Evolutionary conservation across 2,329 filamentous ascomycete genomes (phyloP).

Genomic region (Monilinia fructigena): DNA sequence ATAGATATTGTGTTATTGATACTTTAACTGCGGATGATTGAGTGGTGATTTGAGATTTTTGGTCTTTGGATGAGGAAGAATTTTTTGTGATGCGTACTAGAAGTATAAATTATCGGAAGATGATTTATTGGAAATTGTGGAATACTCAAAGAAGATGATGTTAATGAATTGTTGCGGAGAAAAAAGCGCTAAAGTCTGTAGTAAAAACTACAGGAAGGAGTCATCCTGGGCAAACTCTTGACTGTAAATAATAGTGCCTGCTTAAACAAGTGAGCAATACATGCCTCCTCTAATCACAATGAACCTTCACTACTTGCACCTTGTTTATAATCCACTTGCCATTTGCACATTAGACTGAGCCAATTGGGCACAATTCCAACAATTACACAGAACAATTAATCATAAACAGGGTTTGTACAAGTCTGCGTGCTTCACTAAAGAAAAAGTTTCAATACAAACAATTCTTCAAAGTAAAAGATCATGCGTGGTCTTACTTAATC

Average conservation of each 20-base stretch:
- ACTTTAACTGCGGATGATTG: no score
- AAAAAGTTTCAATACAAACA: no score
- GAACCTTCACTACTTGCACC: no score
- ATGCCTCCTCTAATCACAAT: accelerated
- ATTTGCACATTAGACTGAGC: background rate
- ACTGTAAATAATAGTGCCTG: no score
- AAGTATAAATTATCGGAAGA: background rate
- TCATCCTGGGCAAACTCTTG: background rate
- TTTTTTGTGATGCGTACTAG: background rate
- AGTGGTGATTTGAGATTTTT: background rate
- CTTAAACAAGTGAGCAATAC: background rate
- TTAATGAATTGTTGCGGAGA: background rate
- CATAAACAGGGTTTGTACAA: background rate
- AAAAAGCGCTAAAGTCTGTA: background rate
- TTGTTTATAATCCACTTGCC: background rate
- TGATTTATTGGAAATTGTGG: background rate
- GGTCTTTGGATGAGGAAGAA: background rate
- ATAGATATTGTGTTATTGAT: no score
- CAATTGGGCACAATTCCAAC: background rate
- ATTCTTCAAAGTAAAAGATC: background rate
- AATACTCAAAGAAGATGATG: background rate
- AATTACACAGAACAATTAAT: background rate
- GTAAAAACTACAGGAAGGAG: background rate
- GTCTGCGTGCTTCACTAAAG: no score
- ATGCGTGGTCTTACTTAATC: background rate